Base-by-base conservation (phyloP, 371 early-diverging fungal species). In the Nosema muscidifuracis region DNA sequence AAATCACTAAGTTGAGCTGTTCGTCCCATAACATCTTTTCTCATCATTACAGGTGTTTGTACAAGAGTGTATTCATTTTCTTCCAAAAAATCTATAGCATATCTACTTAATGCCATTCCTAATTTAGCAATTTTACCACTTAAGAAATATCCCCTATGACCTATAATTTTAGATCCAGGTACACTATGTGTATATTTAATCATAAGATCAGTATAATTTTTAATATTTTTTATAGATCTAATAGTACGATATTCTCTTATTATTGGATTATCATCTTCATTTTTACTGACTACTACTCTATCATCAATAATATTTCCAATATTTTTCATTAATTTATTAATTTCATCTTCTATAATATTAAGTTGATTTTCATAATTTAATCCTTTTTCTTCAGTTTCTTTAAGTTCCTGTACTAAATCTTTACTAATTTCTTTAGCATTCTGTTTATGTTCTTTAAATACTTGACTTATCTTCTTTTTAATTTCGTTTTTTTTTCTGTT, bases 11-110 rank as follows among this genome's bases (percentile, higher is more conserved):
- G 86, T 84, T 99, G 99, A 10, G 97, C 95, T 30, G 97, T 97
- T 86, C 89, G 91, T 53, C 91, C 91, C 98, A 99, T 98, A 40
- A 91, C 86, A 34, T 93, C 94, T 85, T 87, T 89, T 74, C 89
- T 89, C 95, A 99, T 96, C 79, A 97, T 92, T 85, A 90, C 97
- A 26, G 99, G 99, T 15, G 98, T 94, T 86, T 92, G 92, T 42
- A 97, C 86, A 84, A 93, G 92, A 67, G 87, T 92, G 85, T 91
- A 97, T n/a, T 87, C 89, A 63, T 86, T 85, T 74, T 85, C 85
- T 73, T 86, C 87, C 74, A 97, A 86, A 86, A 96, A 99, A 71
- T 89, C 89, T 58, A 97, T 87, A 47, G 97, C 98, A 80, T 97
- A 99, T 80, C 88, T 89, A 81, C 93, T 89, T 80, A 99, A 85